These are phyloP conservation scores for Triglochin maritima DNA, from an alignment of 106 monocot genomes.

Conservation along the genomic window DNA sequence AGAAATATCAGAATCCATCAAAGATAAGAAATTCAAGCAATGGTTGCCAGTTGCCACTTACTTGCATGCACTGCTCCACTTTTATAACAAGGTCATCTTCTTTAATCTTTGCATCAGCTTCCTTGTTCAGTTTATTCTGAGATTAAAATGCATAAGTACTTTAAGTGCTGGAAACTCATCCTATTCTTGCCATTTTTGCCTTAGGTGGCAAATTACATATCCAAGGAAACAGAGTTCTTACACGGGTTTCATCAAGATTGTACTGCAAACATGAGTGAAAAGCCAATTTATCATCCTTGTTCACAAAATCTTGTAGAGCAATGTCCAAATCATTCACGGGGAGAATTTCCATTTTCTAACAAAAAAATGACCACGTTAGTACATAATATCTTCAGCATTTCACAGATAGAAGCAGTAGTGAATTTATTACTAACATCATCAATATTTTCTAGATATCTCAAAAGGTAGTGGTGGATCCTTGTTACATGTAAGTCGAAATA, in stretches of 20 bases:
- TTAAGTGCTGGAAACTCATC: background rate
- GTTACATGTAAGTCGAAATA: too few species aligned
- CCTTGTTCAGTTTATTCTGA: slow-evolving; percentile 73
- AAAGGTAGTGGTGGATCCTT: too few species aligned
- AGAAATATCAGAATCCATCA: background rate
- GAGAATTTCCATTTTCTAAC: slow-evolving; percentile 99
- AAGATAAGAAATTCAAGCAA: background rate
- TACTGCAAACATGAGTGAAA: slow-evolving; percentile 87
- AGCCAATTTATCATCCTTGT: slow-evolving; percentile 92
- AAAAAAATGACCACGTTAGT: background rate
- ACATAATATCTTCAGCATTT: too few species aligned
- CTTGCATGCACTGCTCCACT: slow-evolving; percentile 92
- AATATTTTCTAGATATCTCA: too few species aligned
- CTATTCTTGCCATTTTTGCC: background rate
- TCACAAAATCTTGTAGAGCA: slow-evolving; percentile 96
- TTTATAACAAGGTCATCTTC: slow-evolving; percentile 68
- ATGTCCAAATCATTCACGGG: slow-evolving; percentile 97
- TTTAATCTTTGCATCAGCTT: slow-evolving; percentile 64
- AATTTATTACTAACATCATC: too few species aligned
- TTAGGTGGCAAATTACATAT: background rate
- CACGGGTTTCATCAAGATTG: slow-evolving; percentile 89
- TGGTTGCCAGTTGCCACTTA: slow-evolving; percentile 15
- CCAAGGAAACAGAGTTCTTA: slow-evolving; percentile 17
- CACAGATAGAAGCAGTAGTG: too few species aligned
- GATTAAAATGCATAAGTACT: background rate